These are phyloP conservation scores for Entamoeba histolytica DNA, from an alignment of 208 protist genomes.

Conservation along the genomic window DNA sequence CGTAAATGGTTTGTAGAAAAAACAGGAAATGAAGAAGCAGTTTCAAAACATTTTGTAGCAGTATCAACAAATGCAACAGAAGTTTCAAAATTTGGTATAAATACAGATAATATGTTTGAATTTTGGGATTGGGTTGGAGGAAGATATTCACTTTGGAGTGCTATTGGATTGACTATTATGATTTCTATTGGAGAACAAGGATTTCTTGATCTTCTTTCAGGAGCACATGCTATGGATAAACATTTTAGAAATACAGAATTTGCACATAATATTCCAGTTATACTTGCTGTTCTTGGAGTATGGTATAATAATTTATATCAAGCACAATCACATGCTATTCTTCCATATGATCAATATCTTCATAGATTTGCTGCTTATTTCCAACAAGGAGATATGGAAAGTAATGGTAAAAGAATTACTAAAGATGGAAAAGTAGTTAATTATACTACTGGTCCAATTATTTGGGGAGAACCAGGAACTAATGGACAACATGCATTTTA, in stretches of 20 bases:
- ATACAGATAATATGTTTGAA: conserved; percentile 77
- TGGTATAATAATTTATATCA: conserved; percentile 73
- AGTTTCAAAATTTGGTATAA: conserved; percentile 63
- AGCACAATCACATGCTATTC: conserved; percentile 66
- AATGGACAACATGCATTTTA: conserved; percentile 75
- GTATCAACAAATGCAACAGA: conserved; percentile 69
- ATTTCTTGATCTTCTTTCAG: conserved; percentile 68
- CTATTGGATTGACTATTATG: conserved; percentile 74
- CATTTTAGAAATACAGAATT: conserved; percentile 39
- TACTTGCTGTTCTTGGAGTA: conserved; percentile 69
- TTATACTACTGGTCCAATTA: conserved; percentile 64
- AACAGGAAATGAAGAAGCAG: conserved; percentile 20
- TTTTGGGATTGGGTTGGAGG: conserved; percentile 93
- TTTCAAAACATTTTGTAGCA: conserved; percentile 82
- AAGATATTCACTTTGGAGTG: conserved; percentile 79
- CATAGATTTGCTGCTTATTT: conserved; percentile 78
- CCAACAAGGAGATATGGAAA: conserved; percentile 85
- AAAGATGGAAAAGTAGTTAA: conserved; percentile 39
- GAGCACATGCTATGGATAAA: conserved; percentile 46
- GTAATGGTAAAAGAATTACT: conserved; percentile 66
- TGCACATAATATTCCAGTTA: conserved; percentile 60
- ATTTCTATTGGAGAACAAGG: conserved; percentile 69
- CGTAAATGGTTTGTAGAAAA: conserved; percentile 15
- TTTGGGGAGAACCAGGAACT: conserved; percentile 77
- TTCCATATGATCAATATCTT: conserved; percentile 89